phyloP scores from a whole-genome alignment of 2,329 filamentous ascomycete species.

The Fusarium sp. region DNA sequence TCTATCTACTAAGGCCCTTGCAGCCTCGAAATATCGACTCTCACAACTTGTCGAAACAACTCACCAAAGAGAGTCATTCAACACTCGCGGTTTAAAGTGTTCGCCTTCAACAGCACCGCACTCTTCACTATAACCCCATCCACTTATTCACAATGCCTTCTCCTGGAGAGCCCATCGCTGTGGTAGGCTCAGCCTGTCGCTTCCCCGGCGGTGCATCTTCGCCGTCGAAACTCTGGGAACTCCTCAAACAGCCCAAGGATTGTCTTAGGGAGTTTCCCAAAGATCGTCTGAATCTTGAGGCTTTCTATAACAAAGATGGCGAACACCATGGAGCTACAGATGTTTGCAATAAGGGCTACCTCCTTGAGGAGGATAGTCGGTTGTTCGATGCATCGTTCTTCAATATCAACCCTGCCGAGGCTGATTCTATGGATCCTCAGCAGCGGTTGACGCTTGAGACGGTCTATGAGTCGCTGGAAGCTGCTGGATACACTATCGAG shows the following conservation, averaged over 20 bases:
- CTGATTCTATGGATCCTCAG: constrained; percentile 25
- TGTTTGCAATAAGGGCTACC: constrained; percentile 50
- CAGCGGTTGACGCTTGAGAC: constrained; percentile 16
- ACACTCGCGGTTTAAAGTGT: neutral
- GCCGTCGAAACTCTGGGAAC: constrained; percentile 34
- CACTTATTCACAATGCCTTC: neutral
- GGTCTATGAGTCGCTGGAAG: constrained; percentile 16
- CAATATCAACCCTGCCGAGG: constrained; percentile 5
- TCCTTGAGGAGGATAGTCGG: constrained; percentile 47
- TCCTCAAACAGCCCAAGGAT: constrained; percentile 15
- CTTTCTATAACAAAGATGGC: constrained; percentile 41
- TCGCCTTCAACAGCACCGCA: constrained; percentile 12
- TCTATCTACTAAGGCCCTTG: neutral
- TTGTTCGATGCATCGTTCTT: constrained; percentile 36
- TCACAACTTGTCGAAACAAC: too few relatives aligned
- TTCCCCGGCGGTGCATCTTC: constrained; percentile 32
- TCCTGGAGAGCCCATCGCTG: constrained; percentile 17
- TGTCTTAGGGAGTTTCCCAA: constrained; percentile 14
- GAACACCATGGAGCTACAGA: constrained; percentile 47
- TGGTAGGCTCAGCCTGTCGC: constrained; percentile 31
- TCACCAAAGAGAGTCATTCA: neutral
- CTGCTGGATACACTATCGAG: constrained; percentile 13
- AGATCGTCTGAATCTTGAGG: constrained; percentile 40
- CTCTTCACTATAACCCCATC: neutral
- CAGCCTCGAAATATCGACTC: neutral